phyloP scores from a whole-genome alignment of 768 basidiomycete genomes.

The Piloderma croceum region DNA sequence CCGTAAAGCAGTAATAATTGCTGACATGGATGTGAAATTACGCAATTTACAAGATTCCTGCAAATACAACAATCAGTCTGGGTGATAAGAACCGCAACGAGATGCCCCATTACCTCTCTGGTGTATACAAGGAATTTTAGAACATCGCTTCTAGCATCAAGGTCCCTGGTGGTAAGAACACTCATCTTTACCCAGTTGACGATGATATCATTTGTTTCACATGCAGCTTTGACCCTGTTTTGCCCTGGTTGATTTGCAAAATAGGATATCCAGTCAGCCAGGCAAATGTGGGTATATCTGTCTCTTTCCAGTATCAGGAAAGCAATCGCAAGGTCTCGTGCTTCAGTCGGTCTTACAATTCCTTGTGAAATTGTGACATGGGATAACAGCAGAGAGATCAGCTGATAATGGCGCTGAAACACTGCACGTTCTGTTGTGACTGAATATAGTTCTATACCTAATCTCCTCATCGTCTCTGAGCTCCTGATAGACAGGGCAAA shows the following conservation, averaged over 20 bases:
- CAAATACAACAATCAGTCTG: neutral
- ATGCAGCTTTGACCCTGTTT: constrained; percentile 31
- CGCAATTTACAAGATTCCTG: constrained; percentile 40
- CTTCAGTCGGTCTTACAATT: constrained; percentile 27
- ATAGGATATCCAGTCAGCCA: constrained; percentile 41
- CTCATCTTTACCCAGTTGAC: constrained; percentile 37
- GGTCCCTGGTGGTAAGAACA: constrained; percentile 32
- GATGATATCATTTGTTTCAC: constrained; percentile 34
- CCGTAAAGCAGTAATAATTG: constrained; percentile 38
- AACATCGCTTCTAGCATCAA: constrained; percentile 32
- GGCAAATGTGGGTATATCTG: constrained; percentile 31
- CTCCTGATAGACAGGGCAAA: constrained; percentile 30
- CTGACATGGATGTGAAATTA: constrained; percentile 40
- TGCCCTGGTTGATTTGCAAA: constrained; percentile 23
- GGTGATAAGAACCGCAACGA: no score
- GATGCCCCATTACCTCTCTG: constrained; percentile 30
- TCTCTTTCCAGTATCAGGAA: constrained; percentile 42
- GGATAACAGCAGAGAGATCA: no score
- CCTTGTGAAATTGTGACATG: no score
- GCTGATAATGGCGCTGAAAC: neutral
- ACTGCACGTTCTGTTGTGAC: constrained; percentile 26
- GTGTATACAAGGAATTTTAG: constrained; percentile 41
- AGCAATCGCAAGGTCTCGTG: constrained; percentile 37
- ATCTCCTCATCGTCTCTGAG: constrained; percentile 28
- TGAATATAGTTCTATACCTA: constrained; percentile 25